These are phyloP conservation scores for Jaltomata sinuosa DNA, from an alignment of 257 asterid genomes.

Conservation along the genomic window DNA sequence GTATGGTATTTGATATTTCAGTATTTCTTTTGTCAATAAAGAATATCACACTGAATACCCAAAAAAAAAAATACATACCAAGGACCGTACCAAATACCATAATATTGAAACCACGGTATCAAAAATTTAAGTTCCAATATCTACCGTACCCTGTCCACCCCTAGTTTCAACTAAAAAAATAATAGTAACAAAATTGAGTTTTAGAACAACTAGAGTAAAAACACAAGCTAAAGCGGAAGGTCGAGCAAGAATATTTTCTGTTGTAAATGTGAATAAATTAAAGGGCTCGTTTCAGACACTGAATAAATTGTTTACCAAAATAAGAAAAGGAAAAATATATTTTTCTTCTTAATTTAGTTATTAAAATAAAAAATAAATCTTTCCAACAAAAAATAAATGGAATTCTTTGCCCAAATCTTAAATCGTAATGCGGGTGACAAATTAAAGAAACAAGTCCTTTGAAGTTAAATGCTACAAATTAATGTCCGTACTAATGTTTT, in stretches of 20 bases:
- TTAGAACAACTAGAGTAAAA: background rate
- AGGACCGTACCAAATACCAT: too few relatives aligned
- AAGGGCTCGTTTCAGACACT: background rate
- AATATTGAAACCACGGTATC: background rate
- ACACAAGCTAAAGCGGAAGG: background rate
- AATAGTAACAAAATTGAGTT: background rate
- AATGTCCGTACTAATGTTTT: background rate
- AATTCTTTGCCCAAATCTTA: background rate
- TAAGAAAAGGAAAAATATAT: background rate
- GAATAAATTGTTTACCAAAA: background rate
- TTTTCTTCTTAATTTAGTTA: background rate
- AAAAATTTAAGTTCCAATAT: background rate
- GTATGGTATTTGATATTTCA: too few relatives aligned
- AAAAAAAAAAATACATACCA: too few relatives aligned
- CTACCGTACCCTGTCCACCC: background rate
- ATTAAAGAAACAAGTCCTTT: background rate
- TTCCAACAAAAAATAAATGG: background rate
- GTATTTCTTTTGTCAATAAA: too few relatives aligned
- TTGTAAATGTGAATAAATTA: background rate
- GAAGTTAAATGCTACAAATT: background rate
- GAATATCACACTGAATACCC: too few relatives aligned
- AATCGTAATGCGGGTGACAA: background rate
- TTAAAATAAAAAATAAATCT: background rate
- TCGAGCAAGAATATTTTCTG: background rate
- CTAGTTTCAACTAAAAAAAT: background rate